Evolutionary conservation across 768 basidiomycete species (phyloP), one percentile per base, ranked within the genome.

Genomic region (Lactarius akahatsu): DNA sequence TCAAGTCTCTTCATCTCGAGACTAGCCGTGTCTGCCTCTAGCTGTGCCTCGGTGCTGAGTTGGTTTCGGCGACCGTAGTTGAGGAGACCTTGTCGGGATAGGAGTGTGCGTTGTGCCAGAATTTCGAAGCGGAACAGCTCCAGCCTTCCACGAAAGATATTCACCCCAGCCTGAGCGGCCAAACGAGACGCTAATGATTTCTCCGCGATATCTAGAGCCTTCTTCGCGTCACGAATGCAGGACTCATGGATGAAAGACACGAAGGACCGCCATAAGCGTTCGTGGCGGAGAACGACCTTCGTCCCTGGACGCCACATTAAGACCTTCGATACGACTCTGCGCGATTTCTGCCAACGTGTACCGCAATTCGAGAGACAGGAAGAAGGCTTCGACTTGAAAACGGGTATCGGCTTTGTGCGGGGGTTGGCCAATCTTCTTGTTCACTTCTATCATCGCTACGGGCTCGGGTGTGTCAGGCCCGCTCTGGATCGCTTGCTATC

Each of bases 331-430:
- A 16, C 74, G 73, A 11, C 69, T 66, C 56, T 68, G 61, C 6
- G 78, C 79, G 18, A 78, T 58, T 23, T 75, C 65, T 0, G 73
- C 77, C 26, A 81, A 65, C 15, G 71, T 62, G 32, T 75, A 73
- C 7, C 80, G 77, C 7, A 79, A 63, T 23, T 78, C 74, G 52
- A 81, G 73, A 11, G 75, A 74, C 15, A 75, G 65, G 66, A 76
- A 72, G 64, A 76, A 73, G 0, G 75, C 80, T 50, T 79, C 77
- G 40, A 77, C 71, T 38, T 71, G 71, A 71, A 75, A 77, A 9
- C 76, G 74, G 0, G 72, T 71, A 56, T 77, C 76, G 6, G 78
- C 77, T 38, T 73, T 74, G n/a, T 78, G 79, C 1, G 73, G 75
- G 0, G 77, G 75, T 41, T 76, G 74, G 2, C 78, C 78, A 2